A percentile compares a stretch with the other conserved stretches of the same genome.
phyloP scores from a whole-genome alignment of 106 monocot species.

The Chionographis japonica region DNA sequence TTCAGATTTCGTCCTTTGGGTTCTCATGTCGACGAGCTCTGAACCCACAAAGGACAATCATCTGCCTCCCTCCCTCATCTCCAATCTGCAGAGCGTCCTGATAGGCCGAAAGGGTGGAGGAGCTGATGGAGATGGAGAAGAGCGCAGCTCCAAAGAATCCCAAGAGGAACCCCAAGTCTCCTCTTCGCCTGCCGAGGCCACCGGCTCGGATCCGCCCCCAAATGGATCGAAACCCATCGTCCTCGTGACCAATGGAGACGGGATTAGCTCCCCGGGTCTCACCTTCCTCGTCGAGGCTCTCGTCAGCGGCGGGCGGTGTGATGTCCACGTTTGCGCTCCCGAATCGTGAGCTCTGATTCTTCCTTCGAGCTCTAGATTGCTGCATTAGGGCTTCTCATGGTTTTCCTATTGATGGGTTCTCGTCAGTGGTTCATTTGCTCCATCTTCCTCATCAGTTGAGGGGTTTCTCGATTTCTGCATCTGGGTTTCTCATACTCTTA shows the following conservation, averaged over 20 bases:
- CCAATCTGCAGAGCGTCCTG: constrained; percentile 87
- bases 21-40: constrained; percentile 17
- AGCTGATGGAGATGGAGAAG: constrained; percentile 1
- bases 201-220: background rate
- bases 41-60: constrained; percentile 17
- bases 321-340: constrained; percentile 81
- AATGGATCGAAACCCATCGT: constrained; percentile 46
- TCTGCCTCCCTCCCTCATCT: constrained; percentile 63
- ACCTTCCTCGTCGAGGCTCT: constrained; percentile 69
- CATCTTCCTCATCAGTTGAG: too few relatives aligned
- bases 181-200: constrained; percentile 5
- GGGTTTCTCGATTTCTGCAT: too few relatives aligned
- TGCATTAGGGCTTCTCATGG: background rate
- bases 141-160: background rate
- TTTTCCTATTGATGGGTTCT: background rate
- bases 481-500: too few relatives aligned
- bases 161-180: constrained; percentile 1
- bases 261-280: constrained; percentile 77
- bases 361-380: background rate
- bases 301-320: constrained; percentile 40
- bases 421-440: background rate
- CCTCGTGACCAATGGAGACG: constrained; percentile 79
- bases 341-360: constrained; percentile 57
- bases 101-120: constrained; percentile 20
- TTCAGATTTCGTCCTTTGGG: too few relatives aligned